Percentiles rank a stretch among this genome's conserved stretches.
phyloP scores from a whole-genome alignment of 176 grass and related monocot genomes.

The Phoenix dactylifera region DNA sequence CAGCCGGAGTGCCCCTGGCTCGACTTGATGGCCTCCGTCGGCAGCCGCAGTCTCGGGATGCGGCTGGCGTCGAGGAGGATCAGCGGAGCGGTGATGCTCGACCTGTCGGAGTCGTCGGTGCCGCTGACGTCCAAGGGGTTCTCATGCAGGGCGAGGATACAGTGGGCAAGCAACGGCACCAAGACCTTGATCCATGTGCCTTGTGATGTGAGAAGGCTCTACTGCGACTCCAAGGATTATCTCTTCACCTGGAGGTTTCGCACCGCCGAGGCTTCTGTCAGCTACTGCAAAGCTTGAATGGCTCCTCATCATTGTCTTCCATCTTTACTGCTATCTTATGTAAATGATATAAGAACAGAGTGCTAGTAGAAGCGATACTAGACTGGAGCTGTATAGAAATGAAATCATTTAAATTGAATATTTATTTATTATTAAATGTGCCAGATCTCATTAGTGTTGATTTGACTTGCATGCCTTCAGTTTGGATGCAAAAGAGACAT shows the following conservation, averaged over 20 bases:
- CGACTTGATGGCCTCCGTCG: conserved; percentile 21
- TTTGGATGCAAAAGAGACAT: no score
- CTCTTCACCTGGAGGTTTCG: conserved; percentile 68
- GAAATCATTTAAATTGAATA: no score
- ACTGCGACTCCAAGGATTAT: conserved; percentile 71
- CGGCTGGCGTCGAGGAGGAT: conserved; percentile 47
- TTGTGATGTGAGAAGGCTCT: conserved; percentile 59
- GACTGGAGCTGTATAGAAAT: no score
- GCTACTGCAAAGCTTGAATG: conserved; percentile 18
- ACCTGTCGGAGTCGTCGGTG: conserved; percentile 21
- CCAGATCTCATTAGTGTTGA: no score
- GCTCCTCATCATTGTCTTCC: neutral
- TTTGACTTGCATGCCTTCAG: no score
- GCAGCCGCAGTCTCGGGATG: neutral
- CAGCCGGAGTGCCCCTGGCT: conserved; percentile 90
- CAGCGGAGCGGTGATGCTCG: conserved; percentile 67
- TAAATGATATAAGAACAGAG: no score
- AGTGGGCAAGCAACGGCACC: conserved; percentile 64
- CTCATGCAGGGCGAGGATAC: conserved; percentile 69
- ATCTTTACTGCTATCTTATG: no score
- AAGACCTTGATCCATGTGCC: conserved; percentile 31
- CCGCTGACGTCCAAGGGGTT: conserved; percentile 27
- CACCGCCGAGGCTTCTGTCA: conserved; percentile 27
- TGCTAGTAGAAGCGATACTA: no score
- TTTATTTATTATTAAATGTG: no score